Percentiles rank a stretch among this genome's conserved stretches.
Conservation (phyloP, 192 early-diverging fungal species). For the Coemansia asiatica region DNA sequence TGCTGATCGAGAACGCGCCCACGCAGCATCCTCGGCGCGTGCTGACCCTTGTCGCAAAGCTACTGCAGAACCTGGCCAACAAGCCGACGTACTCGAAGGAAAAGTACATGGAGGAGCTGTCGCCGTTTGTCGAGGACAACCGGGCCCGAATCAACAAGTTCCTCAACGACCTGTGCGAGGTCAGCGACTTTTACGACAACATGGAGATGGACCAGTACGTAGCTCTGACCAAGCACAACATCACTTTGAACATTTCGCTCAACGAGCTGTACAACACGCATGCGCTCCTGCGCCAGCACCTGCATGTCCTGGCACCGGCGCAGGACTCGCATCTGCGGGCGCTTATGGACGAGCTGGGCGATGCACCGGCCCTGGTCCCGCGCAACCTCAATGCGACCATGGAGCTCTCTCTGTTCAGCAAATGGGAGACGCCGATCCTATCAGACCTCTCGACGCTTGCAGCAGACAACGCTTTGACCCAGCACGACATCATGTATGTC, state of each 20-base stretch:
- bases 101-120: constrained; percentile 83
- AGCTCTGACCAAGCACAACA: constrained; percentile 89
- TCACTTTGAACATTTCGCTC: constrained; percentile 82
- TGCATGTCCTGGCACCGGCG: constrained; percentile 75
- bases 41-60: constrained; percentile 89
- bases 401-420: constrained; percentile 50
- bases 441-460: constrained; percentile 76
- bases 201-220: constrained; percentile 99
- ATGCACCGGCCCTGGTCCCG: constrained; percentile 56
- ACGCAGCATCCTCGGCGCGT: constrained; percentile 79
- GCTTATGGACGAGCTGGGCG: constrained; percentile 76
- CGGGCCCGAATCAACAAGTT: constrained; percentile 83
- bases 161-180: constrained; percentile 89
- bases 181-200: constrained; percentile 92
- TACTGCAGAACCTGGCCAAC: constrained; percentile 94
- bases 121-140: constrained; percentile 89
- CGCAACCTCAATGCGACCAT: constrained; percentile 49
- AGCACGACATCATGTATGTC: constrained; percentile 92
- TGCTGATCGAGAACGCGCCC: constrained; percentile 83
- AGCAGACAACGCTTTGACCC: constrained; percentile 87
- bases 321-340: constrained; percentile 80
- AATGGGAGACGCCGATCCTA: constrained; percentile 52
- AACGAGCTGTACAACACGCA: constrained; percentile 97
- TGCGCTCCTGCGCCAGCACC: constrained; percentile 75
- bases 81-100: constrained; percentile 91